Base-by-base conservation (phyloP, 148 eudicot genomes). In the Chenopodium berlandieri region DNA sequence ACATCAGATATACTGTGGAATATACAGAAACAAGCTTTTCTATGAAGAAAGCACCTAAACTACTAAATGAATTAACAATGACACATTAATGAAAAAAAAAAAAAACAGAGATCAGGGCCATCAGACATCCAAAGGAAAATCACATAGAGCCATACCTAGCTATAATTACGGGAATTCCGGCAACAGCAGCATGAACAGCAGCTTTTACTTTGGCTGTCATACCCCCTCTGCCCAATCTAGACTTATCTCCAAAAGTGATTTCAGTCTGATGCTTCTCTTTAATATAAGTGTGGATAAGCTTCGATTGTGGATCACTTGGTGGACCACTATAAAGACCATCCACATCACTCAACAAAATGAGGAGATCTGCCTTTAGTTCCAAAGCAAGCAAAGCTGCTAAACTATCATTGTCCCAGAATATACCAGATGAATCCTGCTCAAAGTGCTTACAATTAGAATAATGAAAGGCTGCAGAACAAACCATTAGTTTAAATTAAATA, bases 391-490 rank as follows among this genome's bases (percentile, higher is more conserved):
- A 89, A 71, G 97, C 99, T 2, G 99, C 90, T 85, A 95, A 89
- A 84, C 99, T 95, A 84, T 95, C 99, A 81, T 95, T 95, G 85
- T 95, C 99, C 99, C 99, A 95, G 84, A 95, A 95, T 81, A 95
- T 95, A 82, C 99, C 99, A 79, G 97, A 92, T 73, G 97, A 87
- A 84, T 95, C 99, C 99, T 95, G 84, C 86, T 84, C 88, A 85
- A 79, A 81, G 63, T 78, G 25, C 58, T 48, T 68, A 82, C 22
- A 77, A 81, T 82, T 73, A 79, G 79, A 77, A 68, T 23, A 60
- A 78, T 60, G 47, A 67, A 67, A 75, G 11, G 31, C 64, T 76
- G 72, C 54, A 80, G 63, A 50, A 71, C 54, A 71, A 83, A 82
- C 47, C 12, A 3, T 72, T 25, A 48, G 73, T 50, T 34, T 48